These are phyloP conservation scores for Acorus gramineus DNA, from an alignment of 106 monocot genomes.

Conservation along the genomic window DNA sequence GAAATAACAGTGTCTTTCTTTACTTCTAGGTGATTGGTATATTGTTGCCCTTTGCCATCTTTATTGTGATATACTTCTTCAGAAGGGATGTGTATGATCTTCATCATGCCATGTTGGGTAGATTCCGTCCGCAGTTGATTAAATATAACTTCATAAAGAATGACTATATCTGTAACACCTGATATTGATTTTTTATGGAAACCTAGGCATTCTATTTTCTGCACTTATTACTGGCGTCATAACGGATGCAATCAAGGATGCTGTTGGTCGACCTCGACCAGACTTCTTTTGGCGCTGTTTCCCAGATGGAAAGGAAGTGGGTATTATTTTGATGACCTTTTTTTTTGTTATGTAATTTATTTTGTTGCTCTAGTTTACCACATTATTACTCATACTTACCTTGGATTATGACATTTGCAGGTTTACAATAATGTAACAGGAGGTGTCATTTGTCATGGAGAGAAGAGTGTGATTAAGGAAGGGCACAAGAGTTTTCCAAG, in stretches of 20 bases:
- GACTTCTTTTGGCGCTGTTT: slow-evolving; percentile 94
- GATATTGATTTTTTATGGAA: neutral
- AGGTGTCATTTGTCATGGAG: slow-evolving; percentile 19
- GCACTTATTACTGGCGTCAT: slow-evolving; percentile 84
- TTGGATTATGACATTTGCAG: slow-evolving; percentile 6
- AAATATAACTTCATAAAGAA: neutral
- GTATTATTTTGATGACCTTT: neutral
- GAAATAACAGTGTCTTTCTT: neutral
- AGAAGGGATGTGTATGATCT: slow-evolving; percentile 82
- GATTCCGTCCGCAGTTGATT: neutral
- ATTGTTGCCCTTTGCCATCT: slow-evolving; percentile 42
- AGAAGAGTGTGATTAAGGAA: slow-evolving; percentile 26
- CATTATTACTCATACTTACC: neutral
- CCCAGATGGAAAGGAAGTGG: slow-evolving; percentile 61
- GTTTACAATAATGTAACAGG: slow-evolving; percentile 16
- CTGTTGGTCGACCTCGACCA: slow-evolving; percentile 81
- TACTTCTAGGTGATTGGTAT: slow-evolving; percentile 47
- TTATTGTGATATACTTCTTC: slow-evolving; percentile 58
- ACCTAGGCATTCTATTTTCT: slow-evolving; percentile 70
- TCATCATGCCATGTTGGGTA: slow-evolving; percentile 81
- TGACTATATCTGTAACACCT: neutral
- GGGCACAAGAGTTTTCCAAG: slow-evolving; percentile 41
- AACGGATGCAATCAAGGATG: slow-evolving; percentile 93
- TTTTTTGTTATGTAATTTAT: neutral
- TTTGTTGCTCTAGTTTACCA: neutral